phyloP scores from a whole-genome alignment of 129 eudicot species.

The Flaveria robusta region DNA sequence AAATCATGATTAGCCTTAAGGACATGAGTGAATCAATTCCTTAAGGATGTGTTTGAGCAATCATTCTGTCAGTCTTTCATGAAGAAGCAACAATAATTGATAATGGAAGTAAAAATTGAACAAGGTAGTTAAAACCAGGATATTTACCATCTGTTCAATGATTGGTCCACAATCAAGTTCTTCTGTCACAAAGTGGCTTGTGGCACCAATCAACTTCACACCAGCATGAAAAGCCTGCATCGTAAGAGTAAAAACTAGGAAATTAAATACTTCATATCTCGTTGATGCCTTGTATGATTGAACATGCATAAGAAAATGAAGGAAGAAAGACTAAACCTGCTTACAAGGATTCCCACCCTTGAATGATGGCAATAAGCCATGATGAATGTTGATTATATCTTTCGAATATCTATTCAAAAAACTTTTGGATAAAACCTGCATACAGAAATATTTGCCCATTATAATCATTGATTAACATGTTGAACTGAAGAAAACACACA shows the following conservation, averaged over 20 bases:
- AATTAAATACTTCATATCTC: background rate
- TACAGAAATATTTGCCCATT: conserved; percentile 5
- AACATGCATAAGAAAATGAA: background rate
- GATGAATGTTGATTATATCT: conserved; percentile 92
- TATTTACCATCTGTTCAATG: conserved; percentile 87
- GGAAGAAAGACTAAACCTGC: conserved; percentile 52
- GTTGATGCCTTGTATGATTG: conserved; percentile 9
- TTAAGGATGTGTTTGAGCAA: background rate
- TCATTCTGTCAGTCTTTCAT: conserved; percentile 10
- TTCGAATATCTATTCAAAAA: conserved; percentile 68
- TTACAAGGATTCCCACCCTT: conserved; percentile 91
- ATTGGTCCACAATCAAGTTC: conserved; percentile 94
- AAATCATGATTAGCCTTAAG: conserved; percentile 7
- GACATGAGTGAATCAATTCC: background rate
- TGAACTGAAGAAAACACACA: background rate
- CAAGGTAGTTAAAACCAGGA: conserved; percentile 16
- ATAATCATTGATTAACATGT: background rate
- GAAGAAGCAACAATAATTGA: background rate
- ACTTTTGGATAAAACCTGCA: conserved; percentile 68
- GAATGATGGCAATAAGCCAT: conserved; percentile 93
- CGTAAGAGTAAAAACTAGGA: conserved; percentile 1
- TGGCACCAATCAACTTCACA: conserved; percentile 96
- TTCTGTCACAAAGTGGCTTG: conserved; percentile 88
- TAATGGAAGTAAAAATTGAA: background rate
- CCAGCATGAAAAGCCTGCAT: conserved; percentile 93